These are phyloP conservation scores for Solanum bulbocastanum DNA, from an alignment of 257 asterid species.

Conservation along the genomic window DNA sequence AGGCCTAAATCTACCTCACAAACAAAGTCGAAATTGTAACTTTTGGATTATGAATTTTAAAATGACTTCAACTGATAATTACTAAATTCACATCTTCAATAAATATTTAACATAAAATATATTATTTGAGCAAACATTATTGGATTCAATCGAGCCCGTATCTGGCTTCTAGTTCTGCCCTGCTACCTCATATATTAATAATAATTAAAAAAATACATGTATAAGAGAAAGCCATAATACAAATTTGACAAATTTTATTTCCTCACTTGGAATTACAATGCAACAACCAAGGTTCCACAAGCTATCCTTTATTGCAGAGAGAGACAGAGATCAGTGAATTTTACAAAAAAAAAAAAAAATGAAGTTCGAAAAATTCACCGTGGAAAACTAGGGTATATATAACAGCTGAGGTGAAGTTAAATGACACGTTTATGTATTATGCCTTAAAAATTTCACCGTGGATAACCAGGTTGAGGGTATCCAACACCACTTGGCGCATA, in stretches of 20 bases:
- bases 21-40: no score
- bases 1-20: no score
- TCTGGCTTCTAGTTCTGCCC: not conserved
- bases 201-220: not conserved
- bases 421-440: no score
- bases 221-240: not conserved
- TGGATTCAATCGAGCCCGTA: no score
- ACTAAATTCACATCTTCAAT: no score
- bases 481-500: conserved; percentile 1
- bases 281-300: not conserved
- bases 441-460: not conserved
- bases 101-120: no score
- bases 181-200: not conserved
- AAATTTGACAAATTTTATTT: not conserved
- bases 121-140: no score
- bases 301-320: not conserved
- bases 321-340: not conserved
- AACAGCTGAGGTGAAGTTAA: no score
- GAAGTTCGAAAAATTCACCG: not conserved
- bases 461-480: conserved; percentile 2
- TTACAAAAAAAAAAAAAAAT: not conserved
- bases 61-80: no score
- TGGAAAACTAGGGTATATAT: no score
- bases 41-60: no score
- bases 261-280: not conserved